phyloP scores from a whole-genome alignment of 163 green algal species.

The Trebouxiophyceae sp. region DNA sequence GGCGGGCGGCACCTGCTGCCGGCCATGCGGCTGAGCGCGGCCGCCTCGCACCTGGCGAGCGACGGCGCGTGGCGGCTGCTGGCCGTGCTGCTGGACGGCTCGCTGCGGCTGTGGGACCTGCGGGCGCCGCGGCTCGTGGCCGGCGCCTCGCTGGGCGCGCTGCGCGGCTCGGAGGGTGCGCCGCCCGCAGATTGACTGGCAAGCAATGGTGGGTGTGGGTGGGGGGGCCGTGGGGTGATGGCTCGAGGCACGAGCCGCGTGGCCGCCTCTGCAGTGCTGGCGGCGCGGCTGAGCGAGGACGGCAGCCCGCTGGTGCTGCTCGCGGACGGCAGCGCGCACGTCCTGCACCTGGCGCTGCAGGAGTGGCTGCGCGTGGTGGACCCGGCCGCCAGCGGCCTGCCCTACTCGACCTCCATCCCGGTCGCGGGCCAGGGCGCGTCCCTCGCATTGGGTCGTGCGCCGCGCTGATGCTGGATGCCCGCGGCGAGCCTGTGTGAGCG shows the following conservation, averaged over 20 bases:
- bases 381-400: too few species aligned
- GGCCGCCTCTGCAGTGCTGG: constrained; percentile 24
- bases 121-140: constrained; percentile 7
- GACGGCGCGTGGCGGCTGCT: constrained; percentile 40
- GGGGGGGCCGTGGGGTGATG: background rate
- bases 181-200: background rate
- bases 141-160: constrained; percentile 1
- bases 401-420: too few species aligned
- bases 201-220: background rate
- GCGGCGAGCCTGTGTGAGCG: background rate
- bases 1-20: constrained; percentile 47
- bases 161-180: background rate
- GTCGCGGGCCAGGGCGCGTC: too few species aligned
- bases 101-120: constrained; percentile 52
- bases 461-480: too few species aligned
- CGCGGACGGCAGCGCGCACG: constrained; percentile 45
- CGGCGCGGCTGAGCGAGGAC: constrained; percentile 28
- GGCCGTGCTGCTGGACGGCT: constrained; percentile 41
- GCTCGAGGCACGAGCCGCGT: background rate
- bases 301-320: constrained; percentile 51
- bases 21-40: constrained; percentile 46
- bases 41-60: constrained; percentile 29
- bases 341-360: constrained; percentile 39
- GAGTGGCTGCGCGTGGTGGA: constrained; percentile 65
- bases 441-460: too few species aligned